Evolutionary conservation across 2,329 filamentous ascomycete genomes (phyloP).

Genomic region (Davidsoniella australis): DNA sequence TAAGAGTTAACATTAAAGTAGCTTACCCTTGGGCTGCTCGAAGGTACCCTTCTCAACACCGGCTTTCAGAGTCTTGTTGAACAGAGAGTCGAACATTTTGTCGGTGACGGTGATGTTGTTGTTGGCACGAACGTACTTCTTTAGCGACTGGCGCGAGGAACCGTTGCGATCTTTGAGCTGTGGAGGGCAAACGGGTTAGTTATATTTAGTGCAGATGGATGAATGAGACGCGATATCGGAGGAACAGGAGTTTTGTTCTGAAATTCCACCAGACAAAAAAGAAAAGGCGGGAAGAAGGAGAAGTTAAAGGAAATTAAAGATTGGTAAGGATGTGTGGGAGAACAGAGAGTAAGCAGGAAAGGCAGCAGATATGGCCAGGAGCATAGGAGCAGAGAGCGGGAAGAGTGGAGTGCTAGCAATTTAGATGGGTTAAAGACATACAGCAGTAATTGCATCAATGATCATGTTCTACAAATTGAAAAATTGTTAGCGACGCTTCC

Average conservation of each 20-base stretch:
- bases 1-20: constrained; percentile 14
- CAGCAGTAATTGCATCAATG: constrained; percentile 42
- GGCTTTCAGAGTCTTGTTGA: constrained; percentile 69
- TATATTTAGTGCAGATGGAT: neutral
- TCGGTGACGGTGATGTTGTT: constrained; percentile 30
- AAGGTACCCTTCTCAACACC: constrained; percentile 81
- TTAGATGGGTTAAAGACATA: constrained; percentile 25
- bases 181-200: constrained; percentile 8
- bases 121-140: constrained; percentile 43
- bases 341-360: constrained; percentile 3
- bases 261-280: constrained; percentile 10
- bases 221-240: too few species aligned
- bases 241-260: constrained; percentile 23
- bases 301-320: constrained; percentile 9
- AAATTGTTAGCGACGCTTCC: constrained; percentile 20
- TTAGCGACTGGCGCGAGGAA: constrained; percentile 42
- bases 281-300: constrained; percentile 9
- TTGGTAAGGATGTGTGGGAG: neutral
- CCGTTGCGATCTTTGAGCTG: constrained; percentile 48
- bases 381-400: neutral
- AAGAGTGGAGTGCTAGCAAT: constrained; percentile 9
- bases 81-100: constrained; percentile 51
- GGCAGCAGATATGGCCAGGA: neutral
- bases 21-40: constrained; percentile 73
- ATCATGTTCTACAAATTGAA: constrained; percentile 37